Evolutionary conservation across 2,329 filamentous ascomycete species (phyloP).

Genomic region (Sclerotinia sclerotiorum): DNA sequence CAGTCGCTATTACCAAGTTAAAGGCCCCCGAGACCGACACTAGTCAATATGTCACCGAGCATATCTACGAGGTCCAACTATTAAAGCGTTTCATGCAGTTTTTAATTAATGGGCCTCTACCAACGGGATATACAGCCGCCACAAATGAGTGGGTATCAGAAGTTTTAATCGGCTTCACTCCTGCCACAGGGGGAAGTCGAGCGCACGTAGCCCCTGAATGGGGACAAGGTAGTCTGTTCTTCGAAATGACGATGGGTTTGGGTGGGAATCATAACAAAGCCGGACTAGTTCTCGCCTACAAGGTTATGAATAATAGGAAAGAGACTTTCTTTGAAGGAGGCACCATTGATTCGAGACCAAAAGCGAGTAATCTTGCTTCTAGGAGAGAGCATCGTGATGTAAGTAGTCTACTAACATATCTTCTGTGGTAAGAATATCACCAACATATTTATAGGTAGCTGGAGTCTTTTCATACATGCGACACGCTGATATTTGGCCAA

Average conservation of each 20-base stretch:
- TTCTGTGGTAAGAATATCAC: too few species aligned
- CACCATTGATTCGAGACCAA: neutral
- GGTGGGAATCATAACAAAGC: neutral
- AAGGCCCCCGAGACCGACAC: too few species aligned
- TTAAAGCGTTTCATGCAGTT: too few species aligned
- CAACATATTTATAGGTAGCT: neutral
- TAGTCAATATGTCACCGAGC: too few species aligned
- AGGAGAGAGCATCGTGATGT: neutral
- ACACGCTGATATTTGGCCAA: neutral
- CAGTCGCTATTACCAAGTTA: too few species aligned
- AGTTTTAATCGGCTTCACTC: neutral
- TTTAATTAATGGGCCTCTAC: too few species aligned
- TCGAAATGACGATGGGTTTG: neutral
- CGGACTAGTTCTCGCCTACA: neutral
- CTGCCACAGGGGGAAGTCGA: neutral
- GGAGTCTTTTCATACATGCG: neutral
- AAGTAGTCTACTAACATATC: neutral
- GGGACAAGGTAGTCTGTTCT: neutral
- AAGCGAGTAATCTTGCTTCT: neutral
- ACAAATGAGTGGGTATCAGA: neutral
- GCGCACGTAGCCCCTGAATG: neutral
- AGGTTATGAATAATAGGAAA: neutral
- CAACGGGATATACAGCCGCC: neutral
- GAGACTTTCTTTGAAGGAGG: neutral
- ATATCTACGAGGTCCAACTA: too few species aligned